These are phyloP conservation scores for Emericellopsis atlantica DNA, from an alignment of 2,329 filamentous ascomycete genomes.

Conservation along the genomic window DNA sequence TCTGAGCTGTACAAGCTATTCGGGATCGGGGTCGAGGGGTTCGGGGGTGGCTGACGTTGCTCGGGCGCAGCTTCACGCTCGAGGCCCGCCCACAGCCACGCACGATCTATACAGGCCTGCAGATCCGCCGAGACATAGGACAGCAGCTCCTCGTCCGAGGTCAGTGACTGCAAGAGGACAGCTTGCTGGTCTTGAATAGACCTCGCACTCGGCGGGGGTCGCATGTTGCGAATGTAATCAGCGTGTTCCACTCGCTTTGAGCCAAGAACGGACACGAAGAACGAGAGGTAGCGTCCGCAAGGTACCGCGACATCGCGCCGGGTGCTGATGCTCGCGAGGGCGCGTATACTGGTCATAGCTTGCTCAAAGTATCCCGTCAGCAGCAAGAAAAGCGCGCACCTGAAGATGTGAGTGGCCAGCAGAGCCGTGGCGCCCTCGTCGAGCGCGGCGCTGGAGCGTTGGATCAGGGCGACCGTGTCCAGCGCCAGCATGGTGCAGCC, in stretches of 20 bases:
- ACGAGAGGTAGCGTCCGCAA: conserved; percentile 70
- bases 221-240: conserved; percentile 20
- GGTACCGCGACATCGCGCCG: conserved; percentile 59
- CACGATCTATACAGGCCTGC: conserved; percentile 63
- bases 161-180: conserved; percentile 17
- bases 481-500: conserved; percentile 62
- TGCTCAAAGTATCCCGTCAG: conserved; percentile 61
- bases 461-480: conserved; percentile 68
- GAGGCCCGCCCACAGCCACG: conserved; percentile 70
- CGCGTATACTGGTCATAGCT: conserved; percentile 61
- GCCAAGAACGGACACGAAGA: conserved; percentile 61
- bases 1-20: conserved; percentile 27
- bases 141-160: conserved; percentile 72
- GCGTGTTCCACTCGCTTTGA: conserved; percentile 36
- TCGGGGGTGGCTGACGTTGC: conserved; percentile 8
- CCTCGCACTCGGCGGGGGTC: conserved; percentile 17
- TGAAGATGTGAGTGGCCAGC: conserved; percentile 75
- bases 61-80: conserved; percentile 28
- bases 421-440: conserved; percentile 60
- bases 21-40: conserved; percentile 4
- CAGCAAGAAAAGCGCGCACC: conserved; percentile 69
- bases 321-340: conserved; percentile 58
- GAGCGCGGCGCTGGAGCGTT: conserved; percentile 48
- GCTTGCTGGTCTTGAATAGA: conserved; percentile 10
- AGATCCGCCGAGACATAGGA: conserved; percentile 79